phyloP scores from a whole-genome alignment of 352 stramenopile genomes.

The Phytopythium cucurbitacearum region DNA sequence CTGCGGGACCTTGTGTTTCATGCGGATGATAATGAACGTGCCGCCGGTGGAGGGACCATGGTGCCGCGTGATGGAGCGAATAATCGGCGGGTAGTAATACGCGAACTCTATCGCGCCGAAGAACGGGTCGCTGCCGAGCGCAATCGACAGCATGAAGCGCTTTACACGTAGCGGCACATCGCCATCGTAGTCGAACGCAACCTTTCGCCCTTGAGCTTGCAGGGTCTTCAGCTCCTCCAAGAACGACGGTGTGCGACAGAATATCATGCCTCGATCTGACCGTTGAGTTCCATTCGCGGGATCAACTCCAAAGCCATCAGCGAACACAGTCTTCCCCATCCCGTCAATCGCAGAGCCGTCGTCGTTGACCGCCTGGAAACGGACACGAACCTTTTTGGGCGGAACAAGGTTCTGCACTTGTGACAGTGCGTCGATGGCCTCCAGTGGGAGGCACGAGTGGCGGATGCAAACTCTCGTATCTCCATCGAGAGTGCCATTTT shows the following conservation, averaged over 20 bases:
- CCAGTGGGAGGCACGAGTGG: slow-evolving; percentile 25
- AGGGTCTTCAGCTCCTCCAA: slow-evolving; percentile 45
- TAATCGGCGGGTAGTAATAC: slow-evolving; percentile 53
- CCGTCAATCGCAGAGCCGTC: slow-evolving; percentile 13
- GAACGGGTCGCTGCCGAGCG: slow-evolving; percentile 39
- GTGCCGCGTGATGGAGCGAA: slow-evolving; percentile 59
- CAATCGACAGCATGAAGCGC: slow-evolving; percentile 34
- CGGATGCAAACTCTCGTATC: slow-evolving; percentile 24
- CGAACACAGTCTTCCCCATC: slow-evolving; percentile 29
- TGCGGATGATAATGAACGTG: slow-evolving; percentile 46
- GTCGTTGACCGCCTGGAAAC: slow-evolving; percentile 40
- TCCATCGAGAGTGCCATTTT: slow-evolving; percentile 37
- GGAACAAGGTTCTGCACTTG: slow-evolving; percentile 46
- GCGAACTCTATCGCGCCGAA: slow-evolving; percentile 42
- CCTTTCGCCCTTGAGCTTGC: slow-evolving; percentile 3
- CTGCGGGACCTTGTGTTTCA: slow-evolving; percentile 68
- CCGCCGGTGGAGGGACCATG: slow-evolving; percentile 60
- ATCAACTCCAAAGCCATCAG: slow-evolving; percentile 7
- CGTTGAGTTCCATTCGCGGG: neutral
- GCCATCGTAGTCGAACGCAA: slow-evolving; percentile 8
- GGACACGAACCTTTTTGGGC: slow-evolving; percentile 35
- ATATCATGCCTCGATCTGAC: slow-evolving; percentile 10
- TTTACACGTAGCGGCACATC: slow-evolving; percentile 13
- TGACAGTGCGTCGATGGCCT: slow-evolving; percentile 35
- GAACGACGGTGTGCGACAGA: slow-evolving; percentile 48